These are phyloP conservation scores for Blepharisma japonicum DNA, from an alignment of 73 alveolate genomes.

Conservation along the genomic window DNA sequence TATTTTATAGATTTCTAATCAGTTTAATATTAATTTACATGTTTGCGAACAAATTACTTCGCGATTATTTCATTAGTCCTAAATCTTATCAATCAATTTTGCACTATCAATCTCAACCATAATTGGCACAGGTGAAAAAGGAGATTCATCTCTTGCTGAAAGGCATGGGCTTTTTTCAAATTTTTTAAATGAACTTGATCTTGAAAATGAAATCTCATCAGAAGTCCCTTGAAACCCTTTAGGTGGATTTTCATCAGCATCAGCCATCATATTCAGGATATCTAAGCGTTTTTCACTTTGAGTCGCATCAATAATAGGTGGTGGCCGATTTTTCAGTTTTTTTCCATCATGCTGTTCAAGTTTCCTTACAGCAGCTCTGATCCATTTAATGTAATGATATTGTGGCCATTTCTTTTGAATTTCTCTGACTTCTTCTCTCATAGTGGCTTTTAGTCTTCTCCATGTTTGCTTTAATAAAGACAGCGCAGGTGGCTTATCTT, in stretches of 20 bases:
- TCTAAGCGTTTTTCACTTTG: conserved; percentile 7
- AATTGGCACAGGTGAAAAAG: too few species aligned
- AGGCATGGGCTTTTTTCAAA: too few species aligned
- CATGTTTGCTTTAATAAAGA: not conserved
- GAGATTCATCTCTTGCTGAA: too few species aligned
- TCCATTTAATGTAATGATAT: conserved; percentile 16
- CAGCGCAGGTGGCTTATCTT: not conserved
- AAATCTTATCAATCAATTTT: too few species aligned
- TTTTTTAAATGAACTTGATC: too few species aligned
- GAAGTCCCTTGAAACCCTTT: too few species aligned
- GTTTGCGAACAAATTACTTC: too few species aligned
- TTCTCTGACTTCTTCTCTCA: conserved; percentile 25
- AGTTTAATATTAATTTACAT: too few species aligned
- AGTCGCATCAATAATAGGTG: not conserved
- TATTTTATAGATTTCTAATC: too few species aligned
- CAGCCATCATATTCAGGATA: conserved; percentile 17
- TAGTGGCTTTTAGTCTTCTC: conserved; percentile 9
- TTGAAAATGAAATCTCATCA: too few species aligned
- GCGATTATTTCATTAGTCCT: too few species aligned
- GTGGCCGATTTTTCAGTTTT: not conserved
- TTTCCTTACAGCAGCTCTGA: conserved; percentile 23
- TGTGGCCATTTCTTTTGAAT: conserved; percentile 1
- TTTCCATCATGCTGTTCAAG: conserved; percentile 10
- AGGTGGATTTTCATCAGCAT: not conserved
- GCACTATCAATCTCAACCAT: too few species aligned